Conservation (phyloP, 495 filamentous ascomycete genomes). For the Aspergillus indologenus region DNA sequence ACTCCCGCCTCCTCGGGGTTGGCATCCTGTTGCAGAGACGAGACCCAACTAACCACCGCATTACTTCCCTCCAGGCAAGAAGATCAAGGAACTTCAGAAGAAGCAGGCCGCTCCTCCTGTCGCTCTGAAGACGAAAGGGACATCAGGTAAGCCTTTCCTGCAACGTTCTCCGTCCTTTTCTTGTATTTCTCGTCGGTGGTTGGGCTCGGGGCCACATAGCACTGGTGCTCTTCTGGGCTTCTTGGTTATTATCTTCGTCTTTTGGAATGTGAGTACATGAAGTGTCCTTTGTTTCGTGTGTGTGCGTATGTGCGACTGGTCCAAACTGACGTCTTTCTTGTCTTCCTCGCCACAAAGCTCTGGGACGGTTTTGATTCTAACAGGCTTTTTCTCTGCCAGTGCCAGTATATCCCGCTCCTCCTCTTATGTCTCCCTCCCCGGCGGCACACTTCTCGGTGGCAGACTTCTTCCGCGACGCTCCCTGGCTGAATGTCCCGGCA, state of each 20-base stretch:
- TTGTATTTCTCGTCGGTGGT: slow-evolving; percentile 22
- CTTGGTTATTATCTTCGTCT: slow-evolving; percentile 13
- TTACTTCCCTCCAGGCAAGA: slow-evolving; percentile 38
- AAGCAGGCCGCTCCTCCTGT: slow-evolving; percentile 29
- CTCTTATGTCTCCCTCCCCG: slow-evolving; percentile 11
- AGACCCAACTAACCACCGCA: neutral
- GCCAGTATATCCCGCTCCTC: slow-evolving; percentile 33
- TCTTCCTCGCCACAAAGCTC: slow-evolving; percentile 17
- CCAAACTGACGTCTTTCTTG: slow-evolving; percentile 35
- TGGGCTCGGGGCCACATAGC: slow-evolving; percentile 31
- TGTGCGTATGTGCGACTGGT: slow-evolving; percentile 19
- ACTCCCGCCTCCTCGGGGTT: neutral
- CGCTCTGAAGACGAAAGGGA: slow-evolving; percentile 31
- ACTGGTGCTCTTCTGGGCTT: neutral
- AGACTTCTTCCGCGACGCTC: slow-evolving; percentile 77
- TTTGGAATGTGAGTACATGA: slow-evolving; percentile 12
- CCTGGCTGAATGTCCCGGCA: slow-evolving; percentile 77
- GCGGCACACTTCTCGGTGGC: slow-evolving; percentile 39
- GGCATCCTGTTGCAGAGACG: neutral
- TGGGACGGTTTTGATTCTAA: slow-evolving; percentile 37
- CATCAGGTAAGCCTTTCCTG: slow-evolving; percentile 46
- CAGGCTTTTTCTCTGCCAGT: slow-evolving; percentile 40
- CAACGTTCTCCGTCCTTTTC: neutral
- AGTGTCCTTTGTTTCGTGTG: slow-evolving; percentile 10
- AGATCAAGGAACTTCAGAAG: slow-evolving; percentile 40